phyloP scores from a whole-genome alignment of 225 moss, liverwort and hornwort genomes.

The Asterella californica region DNA sequence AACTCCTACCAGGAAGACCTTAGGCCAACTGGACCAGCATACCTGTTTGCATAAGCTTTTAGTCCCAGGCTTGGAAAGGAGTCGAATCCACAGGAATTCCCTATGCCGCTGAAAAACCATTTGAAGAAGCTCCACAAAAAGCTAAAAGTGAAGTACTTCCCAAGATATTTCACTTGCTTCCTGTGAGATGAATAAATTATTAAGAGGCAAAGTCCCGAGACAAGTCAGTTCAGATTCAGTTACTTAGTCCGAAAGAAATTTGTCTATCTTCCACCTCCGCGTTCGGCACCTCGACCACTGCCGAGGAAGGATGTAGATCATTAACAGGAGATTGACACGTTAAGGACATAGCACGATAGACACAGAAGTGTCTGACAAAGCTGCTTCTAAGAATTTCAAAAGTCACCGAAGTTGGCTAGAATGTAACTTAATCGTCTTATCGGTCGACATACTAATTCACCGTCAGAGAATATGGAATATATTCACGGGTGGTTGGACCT shows the following conservation, averaged over 20 bases:
- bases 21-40: neutral
- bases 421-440: too few relatives aligned
- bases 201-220: neutral
- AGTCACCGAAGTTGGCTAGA: neutral
- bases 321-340: too few relatives aligned
- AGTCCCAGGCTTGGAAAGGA: slow-evolving; percentile 70
- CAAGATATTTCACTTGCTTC: slow-evolving; percentile 68
- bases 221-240: neutral
- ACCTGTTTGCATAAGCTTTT: slow-evolving; percentile 67
- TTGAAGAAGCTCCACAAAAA: slow-evolving; percentile 74
- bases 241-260: neutral
- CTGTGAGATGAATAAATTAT: slow-evolving; percentile 31
- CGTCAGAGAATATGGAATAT: neutral
- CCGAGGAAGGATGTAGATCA: neutral
- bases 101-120: slow-evolving; percentile 75
- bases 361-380: too few relatives aligned
- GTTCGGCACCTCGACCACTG: neutral
- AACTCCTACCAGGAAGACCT: neutral
- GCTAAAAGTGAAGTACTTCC: slow-evolving; percentile 66
- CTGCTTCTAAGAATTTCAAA: too few relatives aligned
- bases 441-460: too few relatives aligned
- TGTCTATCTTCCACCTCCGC: neutral
- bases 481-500: neutral
- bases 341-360: neutral
- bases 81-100: slow-evolving; percentile 69